Evolutionary conservation across 2,329 filamentous ascomycete species (phyloP).

Genomic region (Ophiostoma novo-ulmi): DNA sequence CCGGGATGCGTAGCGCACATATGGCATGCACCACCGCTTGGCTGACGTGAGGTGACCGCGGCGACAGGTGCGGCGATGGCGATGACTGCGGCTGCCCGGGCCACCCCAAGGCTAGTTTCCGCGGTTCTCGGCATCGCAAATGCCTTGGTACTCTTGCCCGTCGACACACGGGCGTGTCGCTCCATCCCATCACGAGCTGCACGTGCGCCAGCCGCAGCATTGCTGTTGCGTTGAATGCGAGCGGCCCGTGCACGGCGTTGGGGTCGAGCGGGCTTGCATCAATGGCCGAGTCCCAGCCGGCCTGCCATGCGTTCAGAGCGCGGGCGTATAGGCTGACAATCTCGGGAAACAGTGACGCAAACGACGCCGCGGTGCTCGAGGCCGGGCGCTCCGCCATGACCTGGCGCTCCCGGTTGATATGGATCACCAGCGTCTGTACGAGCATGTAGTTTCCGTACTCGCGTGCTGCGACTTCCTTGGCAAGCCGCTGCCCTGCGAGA

Average conservation of each 20-base stretch:
- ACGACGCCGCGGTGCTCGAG: neutral
- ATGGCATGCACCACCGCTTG: conserved; percentile 17
- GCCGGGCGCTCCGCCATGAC: neutral
- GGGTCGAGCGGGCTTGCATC: conserved; percentile 15
- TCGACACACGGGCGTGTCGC: neutral
- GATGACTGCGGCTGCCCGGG: neutral
- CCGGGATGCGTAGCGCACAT: conserved; percentile 16
- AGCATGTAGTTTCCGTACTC: conserved; percentile 20
- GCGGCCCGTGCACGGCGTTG: conserved; percentile 12
- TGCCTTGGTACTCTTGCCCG: neutral
- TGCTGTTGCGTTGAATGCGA: conserved; percentile 17
- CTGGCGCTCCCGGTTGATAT: conserved; percentile 13
- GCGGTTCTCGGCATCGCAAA: neutral
- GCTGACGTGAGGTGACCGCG: neutral
- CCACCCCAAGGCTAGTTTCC: neutral
- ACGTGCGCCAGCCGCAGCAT: conserved; percentile 16
- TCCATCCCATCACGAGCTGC: conserved; percentile 9
- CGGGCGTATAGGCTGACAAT: neutral
- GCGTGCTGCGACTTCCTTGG: neutral
- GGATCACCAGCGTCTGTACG: conserved; percentile 11
- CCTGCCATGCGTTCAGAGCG: conserved; percentile 16
- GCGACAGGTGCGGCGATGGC: neutral
- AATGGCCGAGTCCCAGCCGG: conserved; percentile 15
- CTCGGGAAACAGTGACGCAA: neutral
- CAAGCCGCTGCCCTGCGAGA: conserved; percentile 7